Evolutionary conservation across 2,329 filamentous ascomycete genomes (phyloP), one percentile per base, ranked within the genome.

Genomic region (Colletotrichum limetticola): DNA sequence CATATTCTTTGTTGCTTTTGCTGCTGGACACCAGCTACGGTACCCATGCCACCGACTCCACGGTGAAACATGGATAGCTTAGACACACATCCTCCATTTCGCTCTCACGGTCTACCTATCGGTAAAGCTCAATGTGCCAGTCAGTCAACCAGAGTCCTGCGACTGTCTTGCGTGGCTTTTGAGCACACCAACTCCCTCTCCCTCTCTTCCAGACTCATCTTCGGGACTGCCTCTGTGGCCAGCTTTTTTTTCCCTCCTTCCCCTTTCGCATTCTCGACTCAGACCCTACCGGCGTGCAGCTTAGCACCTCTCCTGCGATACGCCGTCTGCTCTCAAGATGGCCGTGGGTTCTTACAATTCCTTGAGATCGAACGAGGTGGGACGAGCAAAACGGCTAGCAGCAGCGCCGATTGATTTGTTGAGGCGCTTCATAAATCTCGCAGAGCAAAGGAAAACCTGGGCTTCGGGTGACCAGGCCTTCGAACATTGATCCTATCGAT

Each of bases 1-100:
- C 59, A 60, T 70, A 28, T 65, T 58, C 46, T 65, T 65, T 19
- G 56, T 72, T 72, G 66, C 66, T 72, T 72, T 72, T 72, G 55
- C 26, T 52, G 42, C 35, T 22, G 66, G 70, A 59, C 49, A 65
- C 35, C 61, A 70, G 55, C 55, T 61, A 52, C 66, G 60, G 49
- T 65, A 59, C 53, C 56, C 60, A 70, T 65, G 60, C 56, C 49
- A n/a, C 9, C 55, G 30, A 70, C 70, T 72, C 70, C 70, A 72
- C 70, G 70, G 66, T 70, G 42, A 32, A 26, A 60, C 60, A 72
- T 60, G 70, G 66, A 65, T 70, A 70, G n/a, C 46, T 37, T 70
- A 37, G 60, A 70, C 70, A 66, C 67, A 66, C 53, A 52, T 35
- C n/a, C 49, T 37, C 52, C 35, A 57, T 35, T 24, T 16, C 19